Conservation (phyloP, 2,329 filamentous ascomycete species). For the Stachybotrys elegans region DNA sequence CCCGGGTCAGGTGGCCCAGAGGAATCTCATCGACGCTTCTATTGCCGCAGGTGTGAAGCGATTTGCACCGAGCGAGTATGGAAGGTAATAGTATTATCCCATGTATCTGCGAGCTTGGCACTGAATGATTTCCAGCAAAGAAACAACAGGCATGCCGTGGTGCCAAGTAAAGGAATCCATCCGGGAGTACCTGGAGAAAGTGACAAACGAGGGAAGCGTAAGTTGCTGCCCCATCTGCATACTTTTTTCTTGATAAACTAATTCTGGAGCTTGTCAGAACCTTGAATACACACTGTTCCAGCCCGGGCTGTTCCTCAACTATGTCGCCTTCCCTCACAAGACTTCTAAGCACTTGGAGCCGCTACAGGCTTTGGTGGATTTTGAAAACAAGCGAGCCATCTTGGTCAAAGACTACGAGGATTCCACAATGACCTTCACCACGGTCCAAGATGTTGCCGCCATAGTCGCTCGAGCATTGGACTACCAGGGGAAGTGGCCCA, state of each 20-base stretch:
- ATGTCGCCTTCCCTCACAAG: constrained; percentile 45
- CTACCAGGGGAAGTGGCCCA: constrained; percentile 38
- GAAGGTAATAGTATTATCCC: constrained; percentile 23
- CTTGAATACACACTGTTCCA: constrained; percentile 54
- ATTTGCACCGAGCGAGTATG: constrained; percentile 58
- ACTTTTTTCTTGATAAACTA: neutral
- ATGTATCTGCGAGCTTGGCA: neutral
- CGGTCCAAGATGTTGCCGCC: constrained; percentile 34
- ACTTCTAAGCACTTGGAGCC: constrained; percentile 38
- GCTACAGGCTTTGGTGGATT: constrained; percentile 32
- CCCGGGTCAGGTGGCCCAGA: constrained; percentile 24
- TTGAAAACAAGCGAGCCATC: constrained; percentile 35
- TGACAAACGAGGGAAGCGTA: constrained; percentile 44
- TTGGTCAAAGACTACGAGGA: constrained; percentile 36
- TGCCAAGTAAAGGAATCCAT: constrained; percentile 46
- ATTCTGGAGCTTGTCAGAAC: neutral
- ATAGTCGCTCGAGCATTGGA: constrained; percentile 36
- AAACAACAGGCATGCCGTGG: constrained; percentile 33
- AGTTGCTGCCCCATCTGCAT: too few relatives aligned
- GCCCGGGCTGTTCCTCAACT: constrained; percentile 49
- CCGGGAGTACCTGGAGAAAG: constrained; percentile 41
- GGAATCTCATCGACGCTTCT: constrained; percentile 49
- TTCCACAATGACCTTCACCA: constrained; percentile 37
- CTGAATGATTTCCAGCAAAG: neutral
- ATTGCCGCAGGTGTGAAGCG: constrained; percentile 53